phyloP scores from a whole-genome alignment of 2,329 filamentous ascomycete genomes.

The Diaporthe amygdali region DNA sequence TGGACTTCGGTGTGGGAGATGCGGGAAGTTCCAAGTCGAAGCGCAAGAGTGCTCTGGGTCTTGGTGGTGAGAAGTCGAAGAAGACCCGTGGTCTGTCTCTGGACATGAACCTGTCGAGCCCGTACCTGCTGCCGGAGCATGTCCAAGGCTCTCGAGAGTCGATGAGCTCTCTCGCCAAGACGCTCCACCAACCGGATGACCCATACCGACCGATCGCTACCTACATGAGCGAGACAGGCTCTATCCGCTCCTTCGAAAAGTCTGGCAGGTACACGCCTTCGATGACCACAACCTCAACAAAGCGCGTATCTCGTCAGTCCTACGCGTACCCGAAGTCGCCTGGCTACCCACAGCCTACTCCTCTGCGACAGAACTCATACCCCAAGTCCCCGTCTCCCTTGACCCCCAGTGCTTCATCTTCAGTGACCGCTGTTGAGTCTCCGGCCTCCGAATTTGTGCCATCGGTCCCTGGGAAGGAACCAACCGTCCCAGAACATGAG shows the following conservation, averaged over 20 bases:
- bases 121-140: constrained; percentile 90
- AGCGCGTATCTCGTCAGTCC: constrained; percentile 25
- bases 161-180: constrained; percentile 81
- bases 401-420: constrained; percentile 38
- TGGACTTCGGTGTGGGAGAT: constrained; percentile 77
- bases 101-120: constrained; percentile 78
- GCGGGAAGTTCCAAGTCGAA: constrained; percentile 42
- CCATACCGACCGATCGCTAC: constrained; percentile 74
- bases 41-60: constrained; percentile 53
- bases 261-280: constrained; percentile 39
- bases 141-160: constrained; percentile 83
- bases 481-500: constrained; percentile 46
- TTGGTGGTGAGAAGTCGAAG: constrained; percentile 61
- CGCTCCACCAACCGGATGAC: constrained; percentile 77
- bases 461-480: constrained; percentile 31
- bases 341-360: constrained; percentile 38
- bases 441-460: constrained; percentile 27
- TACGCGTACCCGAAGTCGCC: constrained; percentile 29
- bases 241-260: constrained; percentile 56
- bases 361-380: constrained; percentile 51
- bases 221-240: constrained; percentile 63
- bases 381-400: constrained; percentile 45
- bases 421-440: constrained; percentile 29
- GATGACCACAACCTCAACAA: constrained; percentile 19
- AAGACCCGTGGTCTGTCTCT: constrained; percentile 66